Evolutionary conservation across 345 rosid species (phyloP), one percentile per base, ranked within the genome.

Genomic region (Brassica napus): DNA sequence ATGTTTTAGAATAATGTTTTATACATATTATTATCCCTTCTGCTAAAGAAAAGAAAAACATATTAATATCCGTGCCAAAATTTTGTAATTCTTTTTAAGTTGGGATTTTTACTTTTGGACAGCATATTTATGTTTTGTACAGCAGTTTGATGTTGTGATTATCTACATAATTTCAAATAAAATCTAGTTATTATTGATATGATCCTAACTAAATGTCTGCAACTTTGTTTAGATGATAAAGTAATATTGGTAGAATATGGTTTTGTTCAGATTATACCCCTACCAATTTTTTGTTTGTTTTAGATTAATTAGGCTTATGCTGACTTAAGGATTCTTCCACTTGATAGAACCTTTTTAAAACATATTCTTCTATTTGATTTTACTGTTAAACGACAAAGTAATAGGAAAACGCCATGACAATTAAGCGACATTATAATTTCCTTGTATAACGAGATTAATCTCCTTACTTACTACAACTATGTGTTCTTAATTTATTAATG

Each of bases 401-500:
- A 8, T 54, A 71, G 66, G 72, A 78, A 65, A 65, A 24, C 23
- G 72, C 65, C 66, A 71, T 72, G 72, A 65, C 55, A 66, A 57
- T 12, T 44, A 42, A 57, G 49, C 73, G 49, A 57, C 66, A 72
- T 69, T 24, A 26, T 26, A 67, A 6, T 37, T 73, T 74, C 9
- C 42, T 21, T 68, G 7, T 32, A 15, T 68, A 60, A 79, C 24
- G 69, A 73, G 58, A 49, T 61, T 68, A 21, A 73, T 58, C 39
- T 49, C 37, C 58, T 68, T 69, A 74, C 79, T 80, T 58, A 73
- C 74, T 67, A 58, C 60, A 78, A 64, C 65, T 65, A 42, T 72
- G 65, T 72, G 61, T 66, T 32, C 77, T 63, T 78, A 71, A 71
- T 78, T 39, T 72, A 71, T 32, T 57, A 57, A 16, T 23, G 47